Conservation (phyloP, 495 filamentous ascomycete species). For the Hypomontagnella submonticulosa region DNA sequence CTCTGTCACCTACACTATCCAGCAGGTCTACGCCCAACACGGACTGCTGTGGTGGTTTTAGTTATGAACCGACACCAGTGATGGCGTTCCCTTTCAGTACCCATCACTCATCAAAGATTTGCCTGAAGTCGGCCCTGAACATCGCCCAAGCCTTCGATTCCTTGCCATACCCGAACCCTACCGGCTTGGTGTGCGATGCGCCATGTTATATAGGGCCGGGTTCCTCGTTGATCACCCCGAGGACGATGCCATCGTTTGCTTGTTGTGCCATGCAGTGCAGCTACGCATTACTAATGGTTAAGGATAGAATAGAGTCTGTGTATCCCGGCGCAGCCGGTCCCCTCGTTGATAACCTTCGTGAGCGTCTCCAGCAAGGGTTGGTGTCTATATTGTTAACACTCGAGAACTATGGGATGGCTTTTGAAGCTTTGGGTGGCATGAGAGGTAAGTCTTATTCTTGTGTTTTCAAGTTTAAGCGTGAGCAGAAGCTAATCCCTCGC, state of each 20-base stretch:
- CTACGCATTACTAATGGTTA: constrained; percentile 70
- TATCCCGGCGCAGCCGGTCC: constrained; percentile 52
- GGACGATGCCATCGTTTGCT: constrained; percentile 70
- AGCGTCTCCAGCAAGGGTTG: constrained; percentile 65
- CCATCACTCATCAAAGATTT: constrained; percentile 66
- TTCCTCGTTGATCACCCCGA: constrained; percentile 51
- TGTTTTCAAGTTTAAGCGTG: background rate
- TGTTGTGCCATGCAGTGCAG: constrained; percentile 72
- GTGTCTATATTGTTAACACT: constrained; percentile 61
- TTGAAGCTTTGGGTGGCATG: constrained; percentile 71
- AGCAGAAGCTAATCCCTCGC: constrained; percentile 11
- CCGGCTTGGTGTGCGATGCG: constrained; percentile 45
- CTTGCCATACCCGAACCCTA: constrained; percentile 62
- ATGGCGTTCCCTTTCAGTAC: constrained; percentile 62
- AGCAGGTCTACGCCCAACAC: constrained; percentile 51
- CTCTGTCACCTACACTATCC: constrained; percentile 47
- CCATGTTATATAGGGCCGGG: constrained; percentile 45
- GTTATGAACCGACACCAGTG: constrained; percentile 50
- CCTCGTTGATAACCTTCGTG: constrained; percentile 58
- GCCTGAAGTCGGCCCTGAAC: constrained; percentile 61
- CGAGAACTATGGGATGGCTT: constrained; percentile 67
- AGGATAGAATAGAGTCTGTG: constrained; percentile 60
- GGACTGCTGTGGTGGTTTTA: constrained; percentile 49
- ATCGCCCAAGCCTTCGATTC: constrained; percentile 64
- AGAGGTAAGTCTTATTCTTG: constrained; percentile 56